Conservation (phyloP, 106 monocot species). For the Dioscorea alata region DNA sequence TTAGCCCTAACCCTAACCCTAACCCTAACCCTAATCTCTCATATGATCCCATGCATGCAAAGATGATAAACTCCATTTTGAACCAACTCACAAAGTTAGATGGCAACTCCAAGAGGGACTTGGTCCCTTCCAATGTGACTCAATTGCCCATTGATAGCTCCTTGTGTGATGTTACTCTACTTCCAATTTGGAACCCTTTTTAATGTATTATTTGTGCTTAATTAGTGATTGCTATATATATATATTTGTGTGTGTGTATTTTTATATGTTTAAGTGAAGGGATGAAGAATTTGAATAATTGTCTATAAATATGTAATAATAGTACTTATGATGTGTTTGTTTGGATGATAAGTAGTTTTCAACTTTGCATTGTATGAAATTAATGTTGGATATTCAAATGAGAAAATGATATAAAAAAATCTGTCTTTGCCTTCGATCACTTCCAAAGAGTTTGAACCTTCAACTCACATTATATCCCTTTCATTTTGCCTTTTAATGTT, state of each 20-base stretch:
- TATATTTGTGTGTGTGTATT: neutral
- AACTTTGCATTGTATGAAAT: too few relatives aligned
- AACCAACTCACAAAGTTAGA: slow-evolving; percentile 39
- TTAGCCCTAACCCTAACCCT: neutral
- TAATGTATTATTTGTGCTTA: slow-evolving; percentile 1
- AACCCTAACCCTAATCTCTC: neutral
- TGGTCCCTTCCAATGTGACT: neutral
- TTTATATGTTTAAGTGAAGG: too few relatives aligned
- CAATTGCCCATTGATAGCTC: slow-evolving; percentile 17
- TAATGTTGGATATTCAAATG: too few relatives aligned
- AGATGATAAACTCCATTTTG: slow-evolving; percentile 33
- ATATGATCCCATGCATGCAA: slow-evolving; percentile 12
- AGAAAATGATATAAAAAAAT: too few relatives aligned
- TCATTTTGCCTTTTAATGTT: too few relatives aligned
- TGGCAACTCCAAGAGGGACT: neutral
- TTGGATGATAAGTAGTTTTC: too few relatives aligned
- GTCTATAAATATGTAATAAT: too few relatives aligned
- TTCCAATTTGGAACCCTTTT: slow-evolving; percentile 30
- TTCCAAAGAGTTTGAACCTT: too few relatives aligned
- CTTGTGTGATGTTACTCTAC: slow-evolving; percentile 10
- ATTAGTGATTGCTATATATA: neutral
- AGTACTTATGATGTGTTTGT: too few relatives aligned
- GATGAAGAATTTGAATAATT: too few relatives aligned
- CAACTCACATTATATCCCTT: too few relatives aligned
- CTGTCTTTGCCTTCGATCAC: too few relatives aligned